Percentiles rank a stretch among this genome's conserved stretches.
Evolutionary conservation across 495 filamentous ascomycete genomes (phyloP).

Genomic region (Daldinia concentrica): DNA sequence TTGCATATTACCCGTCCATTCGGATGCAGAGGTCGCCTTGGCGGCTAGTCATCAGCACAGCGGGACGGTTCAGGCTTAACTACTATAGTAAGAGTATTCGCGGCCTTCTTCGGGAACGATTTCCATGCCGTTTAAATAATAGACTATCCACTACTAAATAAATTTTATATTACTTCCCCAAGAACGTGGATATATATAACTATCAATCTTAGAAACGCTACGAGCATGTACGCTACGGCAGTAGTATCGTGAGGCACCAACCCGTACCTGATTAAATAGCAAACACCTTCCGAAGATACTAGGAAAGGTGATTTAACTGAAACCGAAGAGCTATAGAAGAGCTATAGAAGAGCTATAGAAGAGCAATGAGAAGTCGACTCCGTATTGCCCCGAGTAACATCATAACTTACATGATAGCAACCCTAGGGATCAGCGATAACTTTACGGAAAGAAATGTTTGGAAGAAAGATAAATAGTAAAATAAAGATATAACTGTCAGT

Average conservation of each 20-base stretch:
- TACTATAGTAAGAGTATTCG: slow-evolving; percentile 14
- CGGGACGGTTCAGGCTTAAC: slow-evolving; percentile 28
- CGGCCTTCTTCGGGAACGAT: slow-evolving; percentile 4
- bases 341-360: background rate
- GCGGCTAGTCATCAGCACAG: slow-evolving; percentile 31
- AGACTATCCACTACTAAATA: background rate
- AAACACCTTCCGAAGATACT: slow-evolving; percentile 1
- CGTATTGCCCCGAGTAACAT: background rate
- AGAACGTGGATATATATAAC: background rate
- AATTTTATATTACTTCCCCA: background rate
- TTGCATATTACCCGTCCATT: slow-evolving; percentile 45
- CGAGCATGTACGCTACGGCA: background rate
- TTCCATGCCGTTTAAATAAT: background rate
- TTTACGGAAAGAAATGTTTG: background rate
- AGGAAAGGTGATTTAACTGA: slow-evolving; percentile 1
- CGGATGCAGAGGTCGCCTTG: slow-evolving; percentile 39
- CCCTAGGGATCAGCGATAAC: background rate
- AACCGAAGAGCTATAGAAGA: slow-evolving; percentile 6
- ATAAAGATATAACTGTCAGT: background rate
- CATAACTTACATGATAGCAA: background rate
- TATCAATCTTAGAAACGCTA: background rate
- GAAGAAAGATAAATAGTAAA: too few relatives aligned
- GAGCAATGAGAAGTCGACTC: background rate
- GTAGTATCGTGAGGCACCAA: background rate
- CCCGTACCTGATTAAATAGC: background rate